phyloP scores from a whole-genome alignment of 2,329 filamentous ascomycete genomes.

The Fusarium liriodendri region DNA sequence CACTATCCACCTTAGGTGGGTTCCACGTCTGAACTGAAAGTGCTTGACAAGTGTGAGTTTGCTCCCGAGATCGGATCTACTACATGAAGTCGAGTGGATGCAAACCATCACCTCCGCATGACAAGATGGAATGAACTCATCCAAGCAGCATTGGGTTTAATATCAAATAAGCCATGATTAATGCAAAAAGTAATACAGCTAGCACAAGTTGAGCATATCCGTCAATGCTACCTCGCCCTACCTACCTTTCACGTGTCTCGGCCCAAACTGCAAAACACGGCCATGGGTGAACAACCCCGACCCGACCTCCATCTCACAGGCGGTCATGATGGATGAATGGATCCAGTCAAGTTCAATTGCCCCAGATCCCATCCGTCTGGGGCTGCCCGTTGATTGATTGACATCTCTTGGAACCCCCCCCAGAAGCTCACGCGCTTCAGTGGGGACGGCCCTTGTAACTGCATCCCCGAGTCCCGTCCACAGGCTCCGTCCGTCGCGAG shows the following conservation, averaged over 20 bases:
- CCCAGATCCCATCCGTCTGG: neutral
- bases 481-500: conserved; percentile 2
- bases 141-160: neutral
- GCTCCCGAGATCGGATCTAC: neutral
- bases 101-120: neutral
- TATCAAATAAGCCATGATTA: neutral
- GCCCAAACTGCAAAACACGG: conserved; percentile 1
- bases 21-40: neutral
- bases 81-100: neutral
- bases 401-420: conserved; percentile 3
- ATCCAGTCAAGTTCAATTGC: neutral
- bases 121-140: neutral
- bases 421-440: conserved; percentile 14
- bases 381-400: neutral
- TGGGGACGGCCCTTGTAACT: conserved; percentile 33
- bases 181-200: neutral
- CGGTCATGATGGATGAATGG: neutral
- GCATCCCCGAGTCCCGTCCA: conserved; percentile 15
- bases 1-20: neutral
- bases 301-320: neutral
- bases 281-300: neutral
- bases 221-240: neutral
- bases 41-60: neutral
- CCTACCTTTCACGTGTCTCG: conserved; percentile 28
- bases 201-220: neutral